A percentile compares a stretch with the other conserved stretches of the same genome.
Conservation (phyloP, 192 early-diverging fungal genomes). For the Coemansia sp. region DNA sequence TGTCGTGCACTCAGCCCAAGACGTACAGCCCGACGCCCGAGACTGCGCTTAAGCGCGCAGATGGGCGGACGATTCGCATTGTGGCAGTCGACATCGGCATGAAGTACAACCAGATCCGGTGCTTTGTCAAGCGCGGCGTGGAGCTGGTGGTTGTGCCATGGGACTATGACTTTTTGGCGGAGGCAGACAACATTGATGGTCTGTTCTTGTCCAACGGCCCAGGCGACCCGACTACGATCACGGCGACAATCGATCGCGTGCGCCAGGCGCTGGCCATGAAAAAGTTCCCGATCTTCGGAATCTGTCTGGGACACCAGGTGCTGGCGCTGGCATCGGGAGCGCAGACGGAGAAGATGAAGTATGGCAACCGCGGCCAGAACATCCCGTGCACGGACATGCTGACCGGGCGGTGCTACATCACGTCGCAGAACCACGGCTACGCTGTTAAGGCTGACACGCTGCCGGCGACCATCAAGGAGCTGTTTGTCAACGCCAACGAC, state of each 20-base stretch:
- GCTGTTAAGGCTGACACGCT: conserved; percentile 86
- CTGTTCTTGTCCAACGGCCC: conserved; percentile 95
- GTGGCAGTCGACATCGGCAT: conserved; percentile 97
- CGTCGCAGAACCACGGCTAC: conserved; percentile 98
- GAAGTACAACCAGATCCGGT: conserved; percentile 99
- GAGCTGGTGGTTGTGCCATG: conserved; percentile 93
- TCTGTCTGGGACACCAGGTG: conserved; percentile 99
- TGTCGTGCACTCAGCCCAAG: conserved; percentile 80
- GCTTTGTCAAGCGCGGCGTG: conserved; percentile 94
- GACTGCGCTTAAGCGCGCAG: conserved; percentile 47
- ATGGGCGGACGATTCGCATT: conserved; percentile 74
- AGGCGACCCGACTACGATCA: conserved; percentile 89
- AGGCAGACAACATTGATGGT: conserved; percentile 68
- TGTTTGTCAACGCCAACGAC: conserved; percentile 98
- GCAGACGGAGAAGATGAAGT: conserved; percentile 93
- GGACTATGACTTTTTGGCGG: conserved; percentile 88
- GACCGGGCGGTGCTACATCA: conserved; percentile 97
- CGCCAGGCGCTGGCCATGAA: conserved; percentile 63
- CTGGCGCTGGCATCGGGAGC: conserved; percentile 92
- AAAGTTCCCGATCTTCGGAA: conserved; percentile 95
- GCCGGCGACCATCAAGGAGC: conserved; percentile 64
- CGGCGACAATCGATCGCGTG: conserved; percentile 74
- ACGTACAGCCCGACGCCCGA: conserved; percentile 70
- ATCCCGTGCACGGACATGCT: conserved; percentile 97
- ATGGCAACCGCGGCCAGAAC: conserved; percentile 99